Percentiles rank a stretch among this genome's conserved stretches.
phyloP scores from a whole-genome alignment of 1,284 basidiomycete genomes.

The Ganoderma leucocontextum region DNA sequence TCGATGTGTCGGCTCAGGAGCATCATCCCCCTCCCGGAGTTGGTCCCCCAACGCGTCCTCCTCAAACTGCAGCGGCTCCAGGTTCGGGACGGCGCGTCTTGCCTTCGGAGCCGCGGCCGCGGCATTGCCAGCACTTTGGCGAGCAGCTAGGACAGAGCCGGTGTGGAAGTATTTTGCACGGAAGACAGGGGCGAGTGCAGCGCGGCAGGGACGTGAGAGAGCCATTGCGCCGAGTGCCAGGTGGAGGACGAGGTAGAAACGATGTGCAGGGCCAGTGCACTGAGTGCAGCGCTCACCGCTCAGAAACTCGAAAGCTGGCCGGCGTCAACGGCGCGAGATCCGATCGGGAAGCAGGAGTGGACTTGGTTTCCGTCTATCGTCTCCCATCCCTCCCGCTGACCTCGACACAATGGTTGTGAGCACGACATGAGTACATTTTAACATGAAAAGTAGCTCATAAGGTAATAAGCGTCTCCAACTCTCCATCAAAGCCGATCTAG shows the following conservation, averaged over 20 bases:
- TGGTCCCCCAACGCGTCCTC: conserved; percentile 34
- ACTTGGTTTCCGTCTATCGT: neutral
- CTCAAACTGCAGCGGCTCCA: conserved; percentile 27
- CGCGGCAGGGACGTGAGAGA: conserved; percentile 32
- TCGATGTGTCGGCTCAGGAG: conserved; percentile 57
- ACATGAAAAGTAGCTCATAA: conserved; percentile 7
- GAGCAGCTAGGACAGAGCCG: conserved; percentile 26
- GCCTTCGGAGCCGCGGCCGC: conserved; percentile 16
- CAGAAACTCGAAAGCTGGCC: conserved; percentile 25
- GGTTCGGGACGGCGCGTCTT: conserved; percentile 26
- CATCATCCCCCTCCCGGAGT: conserved; percentile 49
- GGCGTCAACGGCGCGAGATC: conserved; percentile 25
- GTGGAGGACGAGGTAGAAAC: conserved; percentile 12
- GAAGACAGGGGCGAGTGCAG: conserved; percentile 22
- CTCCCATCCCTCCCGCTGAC: conserved; percentile 6
- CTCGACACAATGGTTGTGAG: conserved; percentile 43
- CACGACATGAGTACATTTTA: conserved; percentile 8
- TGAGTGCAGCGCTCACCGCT: neutral
- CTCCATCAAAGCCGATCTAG: conserved; percentile 80
- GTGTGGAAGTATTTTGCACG: conserved; percentile 32
- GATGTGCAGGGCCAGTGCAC: neutral
- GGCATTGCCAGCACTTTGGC: conserved; percentile 18
- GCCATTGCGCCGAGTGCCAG: conserved; percentile 33
- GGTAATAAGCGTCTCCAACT: conserved; percentile 59
- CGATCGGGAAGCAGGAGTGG: conserved; percentile 15